phyloP scores from a whole-genome alignment of 306 rosid species.

The Vigna angularis region DNA sequence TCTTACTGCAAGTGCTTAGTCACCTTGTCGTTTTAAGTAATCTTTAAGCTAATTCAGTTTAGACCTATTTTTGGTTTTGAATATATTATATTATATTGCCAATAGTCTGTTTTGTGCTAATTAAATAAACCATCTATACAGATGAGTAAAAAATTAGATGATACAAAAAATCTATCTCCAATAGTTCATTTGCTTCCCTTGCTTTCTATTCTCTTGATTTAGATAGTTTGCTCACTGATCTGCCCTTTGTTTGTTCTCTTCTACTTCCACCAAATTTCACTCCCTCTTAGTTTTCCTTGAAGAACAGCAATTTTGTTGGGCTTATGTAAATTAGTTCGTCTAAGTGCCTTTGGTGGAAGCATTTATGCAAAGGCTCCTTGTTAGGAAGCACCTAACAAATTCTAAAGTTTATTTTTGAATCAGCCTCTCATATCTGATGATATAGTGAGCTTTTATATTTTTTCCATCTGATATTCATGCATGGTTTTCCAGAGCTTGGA shows the following conservation, averaged over 20 bases:
- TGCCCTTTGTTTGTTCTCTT: constrained; percentile 18
- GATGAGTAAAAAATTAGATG: constrained; percentile 28
- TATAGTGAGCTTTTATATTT: constrained; percentile 35
- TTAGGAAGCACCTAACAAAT: constrained; percentile 19
- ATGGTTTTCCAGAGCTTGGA: constrained; percentile 86
- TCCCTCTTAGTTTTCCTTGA: constrained; percentile 26
- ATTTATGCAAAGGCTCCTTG: constrained; percentile 1
- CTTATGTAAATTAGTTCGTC: constrained; percentile 29
- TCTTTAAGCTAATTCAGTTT: constrained; percentile 17
- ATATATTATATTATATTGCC: constrained; percentile 5
- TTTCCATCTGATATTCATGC: constrained; percentile 50
- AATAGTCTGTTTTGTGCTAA: constrained; percentile 21
- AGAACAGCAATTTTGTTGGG: constrained; percentile 34
- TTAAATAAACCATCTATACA: constrained; percentile 9
- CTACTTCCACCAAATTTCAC: constrained; percentile 23
- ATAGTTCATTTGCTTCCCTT: constrained; percentile 15
- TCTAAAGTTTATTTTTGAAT: constrained; percentile 22
- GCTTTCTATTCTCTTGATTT: constrained; percentile 20
- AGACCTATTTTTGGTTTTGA: constrained; percentile 7
- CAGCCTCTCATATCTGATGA: constrained; percentile 39
- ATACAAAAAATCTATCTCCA: neutral
- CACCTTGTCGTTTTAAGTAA: constrained; percentile 21
- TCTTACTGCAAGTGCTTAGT: constrained; percentile 37
- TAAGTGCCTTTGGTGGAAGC: constrained; percentile 23
- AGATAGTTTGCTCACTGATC: constrained; percentile 5